Base-by-base conservation (phyloP, 2,329 filamentous ascomycete species). In the Aschersonia sp. region DNA sequence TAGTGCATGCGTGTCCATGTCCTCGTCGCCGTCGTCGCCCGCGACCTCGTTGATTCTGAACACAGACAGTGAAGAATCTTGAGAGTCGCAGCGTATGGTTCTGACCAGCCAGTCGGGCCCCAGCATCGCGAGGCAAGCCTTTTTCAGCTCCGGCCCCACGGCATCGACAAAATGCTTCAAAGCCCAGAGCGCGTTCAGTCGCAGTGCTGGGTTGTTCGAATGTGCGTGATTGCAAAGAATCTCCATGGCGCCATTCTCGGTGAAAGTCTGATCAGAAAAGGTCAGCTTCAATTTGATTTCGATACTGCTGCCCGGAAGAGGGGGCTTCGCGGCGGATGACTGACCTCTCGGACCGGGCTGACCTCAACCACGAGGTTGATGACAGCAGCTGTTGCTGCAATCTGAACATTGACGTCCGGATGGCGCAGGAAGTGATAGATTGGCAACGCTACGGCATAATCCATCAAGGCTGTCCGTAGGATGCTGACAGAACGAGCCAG, bases 171-270 rank as follows among this genome's bases (percentile, higher is more conserved):
- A 75, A 64, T 97, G 88, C 61, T 97, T 97, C 50, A 98, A 69
- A 5, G 89, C 88, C 91, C 92, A 98, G 2, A 98, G 67, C 29
- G 89, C 89, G 56, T 92, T 89, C 30, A 94, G 73, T 30, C 88
- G 80, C 47, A 97, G 71, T 44, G 82, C 78, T n/a, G 84, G 77
- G 58, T 91, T 85, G 44, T 77, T 74, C 0, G 86, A 92, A 61
- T 85, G 85, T 1, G 89, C 88, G 60, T 95, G 86, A 55, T 85
- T 78, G 58, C 89, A 94, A 1, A 97, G 70, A 0, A 84, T 77
- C 51, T 79, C 80, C 54, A 95, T 73, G 1, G 92, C 78, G 5
- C 86, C 86, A 4, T 77, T 77, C 45, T 85, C 79, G 5, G 85
- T 74, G 35, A 96, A 79, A 43, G 81, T 72, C 80, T 91, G 55